Base-by-base conservation (phyloP, 371 early-diverging fungal genomes). In the Syncephalastrum monosporum region DNA sequence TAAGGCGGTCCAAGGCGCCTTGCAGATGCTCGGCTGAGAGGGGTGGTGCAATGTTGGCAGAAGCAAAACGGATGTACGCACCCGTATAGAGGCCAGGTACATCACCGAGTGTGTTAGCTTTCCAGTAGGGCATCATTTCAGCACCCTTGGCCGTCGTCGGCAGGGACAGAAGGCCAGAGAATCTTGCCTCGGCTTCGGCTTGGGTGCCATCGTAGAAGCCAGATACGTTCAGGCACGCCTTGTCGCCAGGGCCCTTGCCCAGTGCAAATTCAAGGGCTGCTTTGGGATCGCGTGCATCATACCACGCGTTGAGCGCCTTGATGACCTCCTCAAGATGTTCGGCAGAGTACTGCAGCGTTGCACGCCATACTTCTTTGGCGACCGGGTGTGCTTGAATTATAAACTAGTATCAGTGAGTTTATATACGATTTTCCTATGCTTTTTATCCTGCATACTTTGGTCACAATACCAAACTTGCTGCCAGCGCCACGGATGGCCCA, bases 401-500 rank as follows among this genome's bases (percentile, higher is more conserved):
- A 56, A 70, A 55, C 63, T 67, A 50, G 24, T 27, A 42, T 13
- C 15, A 15, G 13, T 52, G 53, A 52, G 29, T 33, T 3, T 23
- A 4, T 23, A 16, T 3, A 27, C n/a, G 21, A 2, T 21, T 21
- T 21, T 27, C 15, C 24, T 29, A 4, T 27, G 27, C 14, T 4
- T 19, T 51, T n/a, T 45, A 27, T 50, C 33, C 5, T 5, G n/a
- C 3, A 12, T 50, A 67, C 68, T 57, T 69, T 69, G 15, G 79
- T 80, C 15, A 84, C 81, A 7, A 84, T 72, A n/a, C 82, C 87
- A 61, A 65, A 83, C 4, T 82, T 81, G 21, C 74, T 74, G 10
- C 84, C 85, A 5, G 82, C 85, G 25, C 85, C 87, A 25, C 87
- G 77, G n/a, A 85, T 59, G 3, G 81, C 82, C 67, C 74, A 85